A percentile compares a stretch with the other conserved stretches of the same genome.
phyloP scores from a whole-genome alignment of 208 protist species.

The Trypanosoma melophagium region DNA sequence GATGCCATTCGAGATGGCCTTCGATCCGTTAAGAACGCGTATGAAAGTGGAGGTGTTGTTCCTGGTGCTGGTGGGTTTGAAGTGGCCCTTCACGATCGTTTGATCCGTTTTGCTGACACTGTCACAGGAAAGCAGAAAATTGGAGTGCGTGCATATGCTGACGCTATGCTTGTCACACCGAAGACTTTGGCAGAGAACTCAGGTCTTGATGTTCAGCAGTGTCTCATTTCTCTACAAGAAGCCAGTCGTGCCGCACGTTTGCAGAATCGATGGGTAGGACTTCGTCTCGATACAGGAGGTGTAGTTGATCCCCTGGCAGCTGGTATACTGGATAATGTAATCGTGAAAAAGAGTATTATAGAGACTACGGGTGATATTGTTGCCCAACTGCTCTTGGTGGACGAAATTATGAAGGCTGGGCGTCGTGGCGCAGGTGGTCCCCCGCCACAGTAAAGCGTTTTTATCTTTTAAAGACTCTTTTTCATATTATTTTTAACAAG shows the following conservation, averaged over 20 bases:
- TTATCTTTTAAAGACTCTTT: constrained; percentile 20
- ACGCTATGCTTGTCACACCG: constrained; percentile 98
- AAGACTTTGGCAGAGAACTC: constrained; percentile 99
- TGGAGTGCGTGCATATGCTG: constrained; percentile 98
- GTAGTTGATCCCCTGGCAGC: constrained; percentile 91
- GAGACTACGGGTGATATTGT: constrained; percentile 96
- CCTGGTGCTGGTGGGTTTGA: constrained; percentile 99
- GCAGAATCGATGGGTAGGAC: constrained; percentile 86
- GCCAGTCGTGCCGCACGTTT: constrained; percentile 63
- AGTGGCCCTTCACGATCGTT: constrained; percentile 91
- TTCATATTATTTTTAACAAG: constrained; percentile 10
- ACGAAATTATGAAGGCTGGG: constrained; percentile 99
- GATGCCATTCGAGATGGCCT: constrained; percentile 99
- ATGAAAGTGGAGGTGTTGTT: constrained; percentile 94
- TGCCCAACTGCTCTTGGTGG: constrained; percentile 98
- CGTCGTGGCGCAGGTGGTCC: constrained; percentile 77
- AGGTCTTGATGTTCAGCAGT: constrained; percentile 97
- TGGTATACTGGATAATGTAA: constrained; percentile 98
- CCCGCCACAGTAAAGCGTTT: constrained; percentile 23
- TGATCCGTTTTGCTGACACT: constrained; percentile 90
- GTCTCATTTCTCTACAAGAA: constrained; percentile 95
- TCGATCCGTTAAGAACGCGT: constrained; percentile 98
- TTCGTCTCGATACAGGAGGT: constrained; percentile 98
- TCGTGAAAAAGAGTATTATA: constrained; percentile 98
- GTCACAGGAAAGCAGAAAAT: constrained; percentile 93